Percentiles rank a stretch among this genome's conserved stretches.
Evolutionary conservation across 2,329 filamentous ascomycete species (phyloP).

Genomic region (Cladosporium sphaerospermum): DNA sequence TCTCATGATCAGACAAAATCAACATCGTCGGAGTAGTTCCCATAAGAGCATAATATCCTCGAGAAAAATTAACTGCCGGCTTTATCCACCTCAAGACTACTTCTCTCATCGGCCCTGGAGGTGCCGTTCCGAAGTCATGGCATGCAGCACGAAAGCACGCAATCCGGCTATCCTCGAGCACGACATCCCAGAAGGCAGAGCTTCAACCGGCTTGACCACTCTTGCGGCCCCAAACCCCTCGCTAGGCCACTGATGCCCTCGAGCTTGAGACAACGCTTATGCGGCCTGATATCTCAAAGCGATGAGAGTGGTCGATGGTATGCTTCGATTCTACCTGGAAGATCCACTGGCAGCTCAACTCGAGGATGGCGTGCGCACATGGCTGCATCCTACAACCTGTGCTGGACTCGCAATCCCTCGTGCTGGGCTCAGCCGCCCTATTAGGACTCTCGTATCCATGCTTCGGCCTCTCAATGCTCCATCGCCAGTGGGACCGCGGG

Average conservation of each 20-base stretch:
- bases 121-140: neutral
- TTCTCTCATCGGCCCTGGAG: neutral
- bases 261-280: constrained; percentile 6
- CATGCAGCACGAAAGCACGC: neutral
- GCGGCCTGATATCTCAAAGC: constrained; percentile 3
- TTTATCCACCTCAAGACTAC: no score
- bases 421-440: neutral
- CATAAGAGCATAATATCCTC: no score
- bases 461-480: constrained; percentile 1
- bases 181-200: constrained; percentile 6
- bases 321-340: neutral
- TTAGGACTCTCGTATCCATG: neutral
- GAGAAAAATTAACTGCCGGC: no score
- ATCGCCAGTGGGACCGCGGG: neutral
- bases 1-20: no score
- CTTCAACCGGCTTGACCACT: constrained; percentile 2
- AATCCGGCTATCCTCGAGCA: neutral
- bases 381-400: neutral
- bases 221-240: neutral
- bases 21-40: no score
- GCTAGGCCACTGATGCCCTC: constrained; percentile 1
- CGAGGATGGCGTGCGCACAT: constrained; percentile 3
- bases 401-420: neutral
- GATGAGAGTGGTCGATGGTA: neutral
- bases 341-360: neutral